Evolutionary conservation across 2,329 filamentous ascomycete species (phyloP), one percentile per base, ranked within the genome.

Genomic region (Trichophyton equinum): DNA sequence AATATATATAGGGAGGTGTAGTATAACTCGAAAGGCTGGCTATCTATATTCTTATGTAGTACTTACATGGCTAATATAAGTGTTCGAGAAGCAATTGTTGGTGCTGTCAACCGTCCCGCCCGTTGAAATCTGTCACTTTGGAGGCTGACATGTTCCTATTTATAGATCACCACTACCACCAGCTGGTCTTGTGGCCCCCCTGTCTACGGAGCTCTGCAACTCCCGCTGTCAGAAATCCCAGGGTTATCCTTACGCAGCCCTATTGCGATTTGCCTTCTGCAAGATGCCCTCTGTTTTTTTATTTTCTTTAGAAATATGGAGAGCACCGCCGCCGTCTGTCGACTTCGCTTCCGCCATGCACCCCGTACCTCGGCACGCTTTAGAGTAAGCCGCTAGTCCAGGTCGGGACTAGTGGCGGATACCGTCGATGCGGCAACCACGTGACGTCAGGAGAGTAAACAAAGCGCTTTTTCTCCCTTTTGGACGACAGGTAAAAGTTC

Each of bases 401-500:
- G 27, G 33, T 36, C 13, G 15, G 30, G 51, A 33, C n/a, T 55
- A 55, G 51, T 27, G 51, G 51, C 51, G 51, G 51, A 27, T 18
- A 25, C 25, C 20, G 51, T 20, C 25, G 27, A 55, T n/a, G 51
- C 22, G 20, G 15, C 27, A 55, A 20, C n/a, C 51, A 55, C 51
- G 51, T 55, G 51, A 55, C 51, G 51, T 36, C 51, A 33, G 51
- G 15, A 55, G 27, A 13, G 51, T 55, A 55, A 55, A 55, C 51
- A 55, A 55, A 55, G 51, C 51, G 51, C 51, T 36, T 55, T 55
- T 25, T 33, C 33, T 38, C 33, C 30, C 25, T 27, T 33, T 25
- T 13, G 18, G 27, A 36, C 40, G 40, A 2, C 40, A 15, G 33
- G 33, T 30, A 38, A 38, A 38, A 13, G 33, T 38, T 38, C 33